Evolutionary conservation across 2,329 filamentous ascomycete species (phyloP).

Genomic region (Aureobasidium vineae): DNA sequence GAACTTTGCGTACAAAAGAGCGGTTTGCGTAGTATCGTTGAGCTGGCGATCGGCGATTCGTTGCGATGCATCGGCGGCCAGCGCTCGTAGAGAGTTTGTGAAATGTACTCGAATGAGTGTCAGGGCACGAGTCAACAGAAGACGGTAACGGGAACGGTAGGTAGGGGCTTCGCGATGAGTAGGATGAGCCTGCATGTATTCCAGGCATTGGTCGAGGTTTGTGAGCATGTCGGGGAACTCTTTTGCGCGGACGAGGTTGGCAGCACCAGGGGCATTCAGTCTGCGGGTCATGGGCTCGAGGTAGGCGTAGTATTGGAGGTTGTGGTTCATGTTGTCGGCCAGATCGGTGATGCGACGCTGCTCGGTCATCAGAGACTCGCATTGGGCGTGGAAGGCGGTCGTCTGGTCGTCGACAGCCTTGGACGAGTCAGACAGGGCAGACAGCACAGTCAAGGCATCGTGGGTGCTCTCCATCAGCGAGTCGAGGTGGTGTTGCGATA

Average conservation of each 20-base stretch:
- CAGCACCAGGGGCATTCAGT: slow-evolving; percentile 87
- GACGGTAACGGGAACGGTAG: slow-evolving; percentile 82
- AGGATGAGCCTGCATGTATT: slow-evolving; percentile 84
- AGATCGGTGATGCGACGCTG: slow-evolving; percentile 75
- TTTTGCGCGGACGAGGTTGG: slow-evolving; percentile 76
- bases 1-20: slow-evolving; percentile 69
- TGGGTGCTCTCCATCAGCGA: slow-evolving; percentile 74
- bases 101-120: slow-evolving; percentile 67
- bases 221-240: slow-evolving; percentile 85
- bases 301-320: slow-evolving; percentile 92
- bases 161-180: slow-evolving; percentile 83
- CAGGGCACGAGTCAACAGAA: slow-evolving; percentile 69
- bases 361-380: slow-evolving; percentile 79
- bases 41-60: slow-evolving; percentile 65
- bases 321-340: slow-evolving; percentile 80
- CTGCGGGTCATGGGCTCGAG: slow-evolving; percentile 86
- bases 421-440: slow-evolving; percentile 80
- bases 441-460: slow-evolving; percentile 70
- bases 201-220: slow-evolving; percentile 84
- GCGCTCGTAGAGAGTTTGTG: slow-evolving; percentile 61
- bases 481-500: slow-evolving; percentile 80
- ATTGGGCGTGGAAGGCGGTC: slow-evolving; percentile 87
- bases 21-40: slow-evolving; percentile 70
- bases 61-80: slow-evolving; percentile 60
- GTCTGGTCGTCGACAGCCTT: slow-evolving; percentile 85